Evolutionary conservation across 495 filamentous ascomycete genomes (phyloP), one percentile per base, ranked within the genome.

Genomic region (Niebla homalea): DNA sequence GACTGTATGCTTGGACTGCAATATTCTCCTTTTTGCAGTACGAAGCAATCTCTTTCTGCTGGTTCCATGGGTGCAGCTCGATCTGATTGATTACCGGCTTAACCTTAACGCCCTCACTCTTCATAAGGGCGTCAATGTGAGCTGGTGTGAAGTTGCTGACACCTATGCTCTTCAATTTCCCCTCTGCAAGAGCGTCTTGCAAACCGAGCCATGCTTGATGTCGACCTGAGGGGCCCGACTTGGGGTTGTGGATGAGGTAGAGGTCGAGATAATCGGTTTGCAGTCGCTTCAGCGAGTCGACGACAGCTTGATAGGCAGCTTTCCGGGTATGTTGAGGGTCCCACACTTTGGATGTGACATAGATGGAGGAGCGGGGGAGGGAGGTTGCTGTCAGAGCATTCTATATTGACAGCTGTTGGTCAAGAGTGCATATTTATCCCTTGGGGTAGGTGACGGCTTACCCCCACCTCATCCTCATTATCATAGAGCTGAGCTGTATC

Each of bases 31-130:
- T 51, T 20, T 67, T 57, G 44, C 71, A 71, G 50, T 57, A 78
- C 19, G 66, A 51, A 5, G 75, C 47, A 19, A 78, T 66, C 5
- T 71, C 53, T 5, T 61, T 56, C 52, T 80, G 75, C 46, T 73
- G 70, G 1, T 74, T 74, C 69, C 73, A 84, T 53, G 77, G 79
- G 66, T 71, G 81, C 41, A 89, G 69, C 67, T 95, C 89, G 62
- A 94, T 81, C 71, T 94, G 87, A 75, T 94, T 93, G 55, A 89
- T 87, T 10, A 84, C 83, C 14, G 89, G 89, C 43, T 83, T 72
- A 56, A 80, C 83, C 76, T 78, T 64, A 54, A 47, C 50, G 44
- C 44, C 50, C 35, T 48, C 36, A 25, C 44, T 40, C 43, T 48
- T 36, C 26, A 36, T 16, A 10, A 51, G 47, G 0, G n/a, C 12